These are phyloP conservation scores for Nicotiana undulata DNA, from an alignment of 257 asterid species.

Conservation along the genomic window DNA sequence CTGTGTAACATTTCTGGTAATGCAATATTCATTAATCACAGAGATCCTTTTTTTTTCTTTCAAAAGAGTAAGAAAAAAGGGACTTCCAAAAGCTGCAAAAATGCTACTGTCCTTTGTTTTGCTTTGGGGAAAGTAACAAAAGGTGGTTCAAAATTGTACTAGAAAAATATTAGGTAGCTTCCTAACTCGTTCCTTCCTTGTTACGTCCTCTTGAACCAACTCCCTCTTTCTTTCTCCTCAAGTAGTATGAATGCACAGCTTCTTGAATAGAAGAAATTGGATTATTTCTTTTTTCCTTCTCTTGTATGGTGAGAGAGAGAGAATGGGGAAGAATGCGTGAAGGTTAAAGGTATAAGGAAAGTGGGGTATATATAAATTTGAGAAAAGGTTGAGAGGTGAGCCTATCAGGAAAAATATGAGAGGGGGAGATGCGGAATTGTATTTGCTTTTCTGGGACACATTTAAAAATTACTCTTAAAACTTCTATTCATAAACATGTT, in stretches of 20 bases:
- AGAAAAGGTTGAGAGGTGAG: slow-evolving; percentile 17
- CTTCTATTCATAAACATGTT: neutral
- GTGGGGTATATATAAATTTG: slow-evolving; percentile 26
- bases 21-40: slow-evolving; percentile 25
- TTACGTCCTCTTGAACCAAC: slow-evolving; percentile 20
- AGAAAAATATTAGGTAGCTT: slow-evolving; percentile 24
- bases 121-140: slow-evolving; percentile 22
- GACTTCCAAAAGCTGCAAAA: neutral
- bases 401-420: neutral
- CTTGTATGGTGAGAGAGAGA: neutral
- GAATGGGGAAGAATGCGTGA: neutral
- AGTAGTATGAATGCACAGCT: neutral
- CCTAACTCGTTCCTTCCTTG: slow-evolving; percentile 15
- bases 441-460: neutral
- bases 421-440: neutral
- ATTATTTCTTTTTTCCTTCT: neutral
- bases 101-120: neutral
- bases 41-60: neutral
- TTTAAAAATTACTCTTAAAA: neutral
- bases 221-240: neutral
- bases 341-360: slow-evolving; percentile 12
- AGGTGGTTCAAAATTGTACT: slow-evolving; percentile 4
- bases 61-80: neutral
- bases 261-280: neutral
- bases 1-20: slow-evolving; percentile 39